These are phyloP conservation scores for Cryptococcus sp. DNA, from an alignment of 1,284 basidiomycete species.

Conservation along the genomic window DNA sequence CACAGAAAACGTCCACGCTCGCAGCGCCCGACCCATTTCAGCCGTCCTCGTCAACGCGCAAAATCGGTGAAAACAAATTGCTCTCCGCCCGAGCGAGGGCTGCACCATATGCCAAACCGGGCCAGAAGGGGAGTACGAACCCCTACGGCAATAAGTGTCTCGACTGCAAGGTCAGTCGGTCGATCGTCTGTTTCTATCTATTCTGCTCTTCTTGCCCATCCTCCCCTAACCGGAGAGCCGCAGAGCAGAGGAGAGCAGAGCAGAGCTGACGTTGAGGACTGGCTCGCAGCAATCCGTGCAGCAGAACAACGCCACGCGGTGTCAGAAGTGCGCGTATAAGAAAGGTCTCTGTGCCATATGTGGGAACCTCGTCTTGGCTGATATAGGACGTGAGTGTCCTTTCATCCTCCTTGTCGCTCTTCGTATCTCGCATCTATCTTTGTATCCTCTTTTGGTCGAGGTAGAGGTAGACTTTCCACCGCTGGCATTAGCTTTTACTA, in stretches of 20 bases:
- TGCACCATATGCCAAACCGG: constrained; percentile 43
- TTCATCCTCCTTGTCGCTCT: background rate
- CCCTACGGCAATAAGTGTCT: constrained; percentile 52
- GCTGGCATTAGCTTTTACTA: background rate
- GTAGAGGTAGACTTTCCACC: too few relatives aligned
- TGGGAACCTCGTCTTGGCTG: constrained; percentile 45
- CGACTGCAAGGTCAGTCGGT: constrained; percentile 49
- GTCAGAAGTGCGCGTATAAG: constrained; percentile 55
- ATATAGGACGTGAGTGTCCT: constrained; percentile 38
- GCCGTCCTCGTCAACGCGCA: constrained; percentile 49
- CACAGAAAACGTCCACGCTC: constrained; percentile 50
- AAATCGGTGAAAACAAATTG: constrained; percentile 55
- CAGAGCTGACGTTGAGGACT: background rate
- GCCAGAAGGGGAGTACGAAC: constrained; percentile 33
- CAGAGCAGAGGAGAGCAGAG: background rate
- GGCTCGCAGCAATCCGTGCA: constrained; percentile 36
- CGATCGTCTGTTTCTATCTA: background rate
- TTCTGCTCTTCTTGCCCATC: too few relatives aligned
- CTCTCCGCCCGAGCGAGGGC: constrained; percentile 43
- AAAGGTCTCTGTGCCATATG: constrained; percentile 54
- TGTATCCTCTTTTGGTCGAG: background rate
- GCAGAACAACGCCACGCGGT: constrained; percentile 50
- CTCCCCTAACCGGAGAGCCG: too few relatives aligned
- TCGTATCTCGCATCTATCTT: background rate
- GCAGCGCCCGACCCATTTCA: constrained; percentile 49